Conservation (phyloP, 2,329 filamentous ascomycete species). For the Magnaporthales sp. region DNA sequence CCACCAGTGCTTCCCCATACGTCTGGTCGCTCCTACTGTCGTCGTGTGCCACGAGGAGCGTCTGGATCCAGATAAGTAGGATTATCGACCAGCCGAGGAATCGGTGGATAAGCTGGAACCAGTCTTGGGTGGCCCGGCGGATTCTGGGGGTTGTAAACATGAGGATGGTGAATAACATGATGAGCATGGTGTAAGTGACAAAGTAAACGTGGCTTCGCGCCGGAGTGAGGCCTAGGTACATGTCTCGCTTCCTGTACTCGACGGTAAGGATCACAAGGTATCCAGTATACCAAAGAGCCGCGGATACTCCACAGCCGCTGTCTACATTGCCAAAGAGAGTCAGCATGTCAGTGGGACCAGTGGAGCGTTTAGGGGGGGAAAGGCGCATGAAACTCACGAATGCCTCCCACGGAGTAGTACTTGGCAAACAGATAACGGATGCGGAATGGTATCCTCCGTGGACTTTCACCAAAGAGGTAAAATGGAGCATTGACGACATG, state of each 20-base stretch:
- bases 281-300: conserved; percentile 35
- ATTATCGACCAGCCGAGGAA: conserved; percentile 24
- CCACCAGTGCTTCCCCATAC: conserved; percentile 27
- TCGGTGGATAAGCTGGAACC: conserved; percentile 27
- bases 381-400: conserved; percentile 36
- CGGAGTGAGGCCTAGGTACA: conserved; percentile 9
- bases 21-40: conserved; percentile 22
- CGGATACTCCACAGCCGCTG: conserved; percentile 38
- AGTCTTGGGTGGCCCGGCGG: conserved; percentile 21
- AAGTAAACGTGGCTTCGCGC: conserved; percentile 17
- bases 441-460: conserved; percentile 24
- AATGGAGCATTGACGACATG: conserved; percentile 42
- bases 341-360: background rate
- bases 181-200: conserved; percentile 19
- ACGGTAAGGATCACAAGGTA: conserved; percentile 25
- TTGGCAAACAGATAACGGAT: conserved; percentile 38
- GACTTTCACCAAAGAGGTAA: conserved; percentile 24
- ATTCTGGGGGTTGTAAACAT: conserved; percentile 19
- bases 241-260: conserved; percentile 12
- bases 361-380: background rate
- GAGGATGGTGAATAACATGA: conserved; percentile 18
- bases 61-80: conserved; percentile 55
- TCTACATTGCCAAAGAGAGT: conserved; percentile 13
- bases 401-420: conserved; percentile 42
- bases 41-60: conserved; percentile 44